phyloP scores from a whole-genome alignment of 2,329 filamentous ascomycete genomes.

The Rhinocladiella similis region DNA sequence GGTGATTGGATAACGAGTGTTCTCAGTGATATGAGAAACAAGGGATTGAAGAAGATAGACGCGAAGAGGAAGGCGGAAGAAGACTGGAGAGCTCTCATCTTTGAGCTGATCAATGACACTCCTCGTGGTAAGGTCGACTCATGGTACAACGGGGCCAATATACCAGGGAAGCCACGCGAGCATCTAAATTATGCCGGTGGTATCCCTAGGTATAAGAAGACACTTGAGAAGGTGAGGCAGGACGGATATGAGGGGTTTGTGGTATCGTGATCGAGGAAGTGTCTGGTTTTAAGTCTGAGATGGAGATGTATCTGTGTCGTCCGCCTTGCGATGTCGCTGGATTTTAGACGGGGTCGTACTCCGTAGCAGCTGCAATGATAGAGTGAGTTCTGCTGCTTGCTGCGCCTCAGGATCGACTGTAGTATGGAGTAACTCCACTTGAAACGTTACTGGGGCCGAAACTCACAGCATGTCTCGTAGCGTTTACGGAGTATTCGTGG shows the following conservation, averaged over 20 bases:
- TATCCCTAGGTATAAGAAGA: constrained; percentile 18
- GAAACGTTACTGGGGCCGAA: no score
- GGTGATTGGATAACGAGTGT: constrained; percentile 48
- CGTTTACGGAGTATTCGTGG: no score
- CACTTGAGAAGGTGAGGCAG: constrained; percentile 20
- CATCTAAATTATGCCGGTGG: constrained; percentile 39
- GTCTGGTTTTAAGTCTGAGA: not conserved
- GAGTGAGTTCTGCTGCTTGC: no score
- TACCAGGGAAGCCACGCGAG: constrained; percentile 56
- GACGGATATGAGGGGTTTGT: constrained; percentile 4
- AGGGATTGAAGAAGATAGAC: constrained; percentile 9
- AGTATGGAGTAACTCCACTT: no score
- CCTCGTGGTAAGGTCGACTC: constrained; percentile 37
- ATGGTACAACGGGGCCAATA: constrained; percentile 58
- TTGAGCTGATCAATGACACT: constrained; percentile 14
- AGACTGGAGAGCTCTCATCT: constrained; percentile 34
- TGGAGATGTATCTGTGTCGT: not conserved
- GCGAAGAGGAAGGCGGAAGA: constrained; percentile 6
- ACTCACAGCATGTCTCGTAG: no score
- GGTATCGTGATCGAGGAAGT: not conserved
- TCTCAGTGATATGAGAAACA: constrained; percentile 6
- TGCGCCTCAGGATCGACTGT: no score
- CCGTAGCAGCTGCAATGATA: no score
- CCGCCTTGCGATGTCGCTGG: not conserved
- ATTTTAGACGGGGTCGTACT: no score